Conservation (phyloP, 768 basidiomycete species). For the Cubamyces lactineus region DNA sequence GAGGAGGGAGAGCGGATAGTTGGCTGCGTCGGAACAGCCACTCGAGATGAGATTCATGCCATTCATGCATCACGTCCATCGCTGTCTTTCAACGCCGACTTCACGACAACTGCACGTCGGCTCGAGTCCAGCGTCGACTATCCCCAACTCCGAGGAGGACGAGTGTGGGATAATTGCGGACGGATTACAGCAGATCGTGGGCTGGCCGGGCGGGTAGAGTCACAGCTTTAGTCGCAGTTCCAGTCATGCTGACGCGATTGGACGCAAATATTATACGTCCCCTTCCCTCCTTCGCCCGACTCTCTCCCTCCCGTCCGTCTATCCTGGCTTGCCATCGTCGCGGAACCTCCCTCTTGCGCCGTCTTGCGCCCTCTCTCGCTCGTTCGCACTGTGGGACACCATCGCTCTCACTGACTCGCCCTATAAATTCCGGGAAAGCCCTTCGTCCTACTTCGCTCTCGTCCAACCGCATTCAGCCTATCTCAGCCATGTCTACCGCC, state of each 20-base stretch:
- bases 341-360: neutral
- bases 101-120: neutral
- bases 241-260: slow-evolving; percentile 18
- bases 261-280: neutral
- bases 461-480: neutral
- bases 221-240: too few relatives aligned
- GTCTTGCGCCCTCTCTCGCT: neutral
- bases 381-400: slow-evolving; percentile 13
- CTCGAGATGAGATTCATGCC: too few relatives aligned
- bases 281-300: neutral
- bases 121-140: too few relatives aligned
- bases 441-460: slow-evolving; percentile 24
- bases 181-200: too few relatives aligned
- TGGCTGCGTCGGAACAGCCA: neutral
- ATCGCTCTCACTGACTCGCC: neutral
- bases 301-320: too few relatives aligned
- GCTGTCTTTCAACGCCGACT: too few relatives aligned
- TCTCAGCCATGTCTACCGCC: slow-evolving; percentile 17
- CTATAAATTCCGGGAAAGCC: slow-evolving; percentile 5
- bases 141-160: too few relatives aligned
- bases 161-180: too few relatives aligned
- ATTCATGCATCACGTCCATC: too few relatives aligned
- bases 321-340: too few relatives aligned
- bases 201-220: too few relatives aligned
- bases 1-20: neutral